Evolutionary conservation across 2,329 filamentous ascomycete species (phyloP), one percentile per base, ranked within the genome.

Genomic region (Cytospora mali): DNA sequence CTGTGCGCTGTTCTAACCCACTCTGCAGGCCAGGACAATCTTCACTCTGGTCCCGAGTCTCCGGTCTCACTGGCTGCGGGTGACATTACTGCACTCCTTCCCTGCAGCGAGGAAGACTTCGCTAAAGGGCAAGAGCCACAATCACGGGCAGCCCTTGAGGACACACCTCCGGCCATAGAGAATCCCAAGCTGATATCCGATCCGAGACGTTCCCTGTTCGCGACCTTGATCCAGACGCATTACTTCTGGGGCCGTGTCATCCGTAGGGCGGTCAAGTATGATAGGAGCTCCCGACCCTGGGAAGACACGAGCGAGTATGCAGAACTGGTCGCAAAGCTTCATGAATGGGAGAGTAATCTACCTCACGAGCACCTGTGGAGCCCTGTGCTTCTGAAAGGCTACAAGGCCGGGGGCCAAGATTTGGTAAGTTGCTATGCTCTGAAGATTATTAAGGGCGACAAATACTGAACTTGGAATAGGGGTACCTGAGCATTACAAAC

Each of bases 401-500:
- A 83, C 68, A 83, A 82, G 66, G 71, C 75, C 0, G 76, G 79
- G n/a, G 75, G 75, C 2, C 76, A 81, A 57, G 82, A 86, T 56
- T 65, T 85, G 67, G 82, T 83, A 69, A 61, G 77, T 69, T 13
- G 3, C 33, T 9, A 2, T 3, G 3, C 33, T 9, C 2, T 3
- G 9, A 14, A 13, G 31, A 18, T 18, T 2, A 7, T 14, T 33
- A 18, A 9, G 18, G 46, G 13, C 14, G 7, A 39, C 29, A 13
- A 14, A 21, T 33, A 27, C 28, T 42, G 58, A 39, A 23, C n/a
- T 6, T 58, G 21, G 3, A 9, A 18, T 28, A 84, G 81, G 81
- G 80, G 0, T 86, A 85, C 68, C 75, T 85, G 13, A 80, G 80
- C 49, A 78, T 84, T 6, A 84, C 82, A 4, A 84, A 84, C 75